Evolutionary conservation across 345 rosid species (phyloP).

Genomic region (Conringia planisiliqua): DNA sequence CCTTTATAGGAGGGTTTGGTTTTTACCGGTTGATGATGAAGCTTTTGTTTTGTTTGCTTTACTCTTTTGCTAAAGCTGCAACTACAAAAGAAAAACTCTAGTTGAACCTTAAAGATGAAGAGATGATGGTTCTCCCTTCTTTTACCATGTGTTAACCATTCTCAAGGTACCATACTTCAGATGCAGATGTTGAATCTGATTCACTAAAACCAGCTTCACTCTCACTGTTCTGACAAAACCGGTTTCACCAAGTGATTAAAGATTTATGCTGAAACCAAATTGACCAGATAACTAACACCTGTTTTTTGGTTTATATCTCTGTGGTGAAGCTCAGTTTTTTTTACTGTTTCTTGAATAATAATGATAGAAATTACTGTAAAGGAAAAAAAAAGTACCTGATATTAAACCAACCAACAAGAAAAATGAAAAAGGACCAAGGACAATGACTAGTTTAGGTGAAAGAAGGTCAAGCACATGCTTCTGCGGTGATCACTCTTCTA

Average conservation of each 20-base stretch:
- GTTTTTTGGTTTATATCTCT: background rate
- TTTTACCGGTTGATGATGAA: background rate
- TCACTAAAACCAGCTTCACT: slow-evolving; percentile 16
- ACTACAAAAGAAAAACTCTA: background rate
- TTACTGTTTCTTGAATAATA: background rate
- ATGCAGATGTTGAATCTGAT: slow-evolving; percentile 28
- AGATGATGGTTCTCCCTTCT: slow-evolving; percentile 7
- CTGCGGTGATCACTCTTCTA: slow-evolving; percentile 1
- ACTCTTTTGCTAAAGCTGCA: slow-evolving; percentile 41
- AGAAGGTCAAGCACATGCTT: background rate
- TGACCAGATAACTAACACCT: background rate
- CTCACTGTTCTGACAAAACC: background rate
- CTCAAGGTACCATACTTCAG: slow-evolving; percentile 23
- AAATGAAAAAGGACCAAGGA: background rate
- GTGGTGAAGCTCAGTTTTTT: background rate
- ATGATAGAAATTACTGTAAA: background rate
- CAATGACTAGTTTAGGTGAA: slow-evolving; percentile 23
- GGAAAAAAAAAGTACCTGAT: background rate
- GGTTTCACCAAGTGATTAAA: background rate
- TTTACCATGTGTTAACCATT: slow-evolving; percentile 20
- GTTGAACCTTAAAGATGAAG: background rate
- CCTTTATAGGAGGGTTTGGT: slow-evolving; percentile 11
- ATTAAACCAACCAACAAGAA: slow-evolving; percentile 17
- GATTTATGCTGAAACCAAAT: slow-evolving; percentile 2
- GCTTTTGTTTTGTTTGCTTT: slow-evolving; percentile 22